These are phyloP conservation scores for Beauveria sp. DNA, from an alignment of 2,329 filamentous ascomycete species.

Conservation along the genomic window DNA sequence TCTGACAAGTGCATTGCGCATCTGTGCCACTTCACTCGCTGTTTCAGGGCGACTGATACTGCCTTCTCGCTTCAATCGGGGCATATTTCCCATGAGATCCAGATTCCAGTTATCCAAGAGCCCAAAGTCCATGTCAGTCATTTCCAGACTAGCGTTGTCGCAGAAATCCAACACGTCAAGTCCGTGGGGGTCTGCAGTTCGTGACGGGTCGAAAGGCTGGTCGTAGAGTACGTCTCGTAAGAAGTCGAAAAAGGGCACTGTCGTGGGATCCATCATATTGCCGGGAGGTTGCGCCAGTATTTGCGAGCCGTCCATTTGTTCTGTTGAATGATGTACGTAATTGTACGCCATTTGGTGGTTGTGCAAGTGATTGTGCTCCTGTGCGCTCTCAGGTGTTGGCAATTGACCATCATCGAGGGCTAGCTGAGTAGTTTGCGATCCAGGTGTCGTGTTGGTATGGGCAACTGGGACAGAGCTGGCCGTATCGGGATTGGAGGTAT, in stretches of 20 bases:
- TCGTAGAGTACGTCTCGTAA: slow-evolving; percentile 44
- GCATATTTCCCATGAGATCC: slow-evolving; percentile 22
- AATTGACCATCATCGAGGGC: slow-evolving; percentile 28
- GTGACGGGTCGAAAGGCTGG: slow-evolving; percentile 30
- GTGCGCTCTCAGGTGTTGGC: slow-evolving; percentile 25
- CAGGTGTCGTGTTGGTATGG: slow-evolving; percentile 20
- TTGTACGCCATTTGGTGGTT: slow-evolving; percentile 9
- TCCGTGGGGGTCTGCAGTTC: slow-evolving; percentile 31
- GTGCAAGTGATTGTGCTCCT: slow-evolving; percentile 9
- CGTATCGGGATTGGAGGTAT: slow-evolving; percentile 9
- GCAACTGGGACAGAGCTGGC: slow-evolving; percentile 12
- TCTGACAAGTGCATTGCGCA: slow-evolving; percentile 39
- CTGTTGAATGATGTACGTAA: background rate
- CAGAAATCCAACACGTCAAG: slow-evolving; percentile 43
- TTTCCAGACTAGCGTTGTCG: slow-evolving; percentile 40
- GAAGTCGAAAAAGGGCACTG: slow-evolving; percentile 41
- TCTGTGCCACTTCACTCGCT: slow-evolving; percentile 34
- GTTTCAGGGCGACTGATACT: slow-evolving; percentile 25
- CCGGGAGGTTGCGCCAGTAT: slow-evolving; percentile 13
- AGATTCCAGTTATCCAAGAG: slow-evolving; percentile 42
- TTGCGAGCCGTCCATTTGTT: slow-evolving; percentile 6
- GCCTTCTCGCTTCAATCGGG: slow-evolving; percentile 14
- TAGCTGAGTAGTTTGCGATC: slow-evolving; percentile 19
- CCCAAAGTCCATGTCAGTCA: slow-evolving; percentile 45
- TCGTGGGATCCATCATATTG: slow-evolving; percentile 22